Evolutionary conservation across 2,329 filamentous ascomycete species (phyloP), one percentile per base, ranked within the genome.

Genomic region (Trichoderma cornu-damae): DNA sequence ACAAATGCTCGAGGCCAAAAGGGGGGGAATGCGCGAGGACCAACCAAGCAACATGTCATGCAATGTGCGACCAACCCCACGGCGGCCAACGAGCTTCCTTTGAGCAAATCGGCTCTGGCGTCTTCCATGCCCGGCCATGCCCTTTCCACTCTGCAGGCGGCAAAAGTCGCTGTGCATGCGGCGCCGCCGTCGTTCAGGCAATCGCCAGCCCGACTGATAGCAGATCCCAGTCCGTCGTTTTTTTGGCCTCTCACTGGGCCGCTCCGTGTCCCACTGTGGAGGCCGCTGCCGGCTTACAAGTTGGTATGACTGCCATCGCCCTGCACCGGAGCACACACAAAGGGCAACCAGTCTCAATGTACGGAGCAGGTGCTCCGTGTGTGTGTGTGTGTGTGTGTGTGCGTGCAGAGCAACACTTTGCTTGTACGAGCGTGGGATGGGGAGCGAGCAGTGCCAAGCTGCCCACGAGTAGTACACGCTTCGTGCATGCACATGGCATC

Each of bases 111-210:
- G 32, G 22, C 42, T 55, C 42, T 28, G 16, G 30, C 38, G 42
- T 35, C 42, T 30, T 20, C n/a, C 26, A 46, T 47, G 42, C 30
- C 51, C 34, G 42, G 22, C 42, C 52, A 55, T 46, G 51, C 30
- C 22, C 52, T 34, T 26, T 55, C 38, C 40, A 38, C 42, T 38
- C 42, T 55, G 52, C 52, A 55, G 52, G 18, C 52, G 52, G 52
- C 52, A 55, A 55, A 47, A 55, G 22, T 55, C 42, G 42, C 26
- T 46, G 52, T 47, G 52, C 42, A 55, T 55, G 42, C 52, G 47
- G 38, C 34, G 52, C 42, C 52, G 38, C 42, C 52, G 38, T 47
- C 42, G 52, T 55, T 55, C 47, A 38, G 47, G 52, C 52, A 47
- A 47, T 46, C 34, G 52, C 52, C 37, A 34, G 37, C 28, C 38